Evolutionary conservation across 306 rosid genomes (phyloP), one percentile per base, ranked within the genome.

Genomic region (Cicer chorassanicum): DNA sequence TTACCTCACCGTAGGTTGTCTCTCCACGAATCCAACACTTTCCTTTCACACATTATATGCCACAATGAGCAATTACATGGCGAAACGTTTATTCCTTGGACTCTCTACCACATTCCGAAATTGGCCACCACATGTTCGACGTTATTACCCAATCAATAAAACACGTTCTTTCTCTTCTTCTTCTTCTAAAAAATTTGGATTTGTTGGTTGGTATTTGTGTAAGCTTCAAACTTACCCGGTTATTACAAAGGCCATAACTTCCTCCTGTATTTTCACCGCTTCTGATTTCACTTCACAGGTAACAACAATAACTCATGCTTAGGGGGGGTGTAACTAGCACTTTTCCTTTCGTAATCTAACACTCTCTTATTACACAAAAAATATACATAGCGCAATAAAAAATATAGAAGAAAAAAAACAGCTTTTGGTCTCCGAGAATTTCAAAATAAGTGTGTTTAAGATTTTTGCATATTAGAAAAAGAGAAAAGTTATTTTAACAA

Each of bases 261-360:
- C 94, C 5, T 89, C 90, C 19, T 60, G 89, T 13, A 88, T 89
- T 73, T 89, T 82, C 60, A 68, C 73, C 21, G 94, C 92, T 19
- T 75, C 97, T 61, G 89, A 91, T 65, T 36, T 83, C 13, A 91
- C 94, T 61, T 80, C 94, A 8, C 94, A 91, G 92, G 97, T 90
- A 56, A 49, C 36, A 29, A 29, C 36, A 29, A 29, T 29, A 29
- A 29, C 4, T 29, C 36, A 3, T 29, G 36, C 36, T 29, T 29
- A 4, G 36, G 36, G 36, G 36, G 36, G 36, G 36, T 29, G 36
- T 29, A 29, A 29, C 36, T 29, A 29, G 5, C 36, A 29, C 36
- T 29, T 29, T 29, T 29, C 36, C 36, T 29, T 29, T 29, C 36
- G 5, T 29, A 29, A 29, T 29, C 36, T 29, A 29, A 4, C 36